phyloP scores from a whole-genome alignment of 176 grass and related monocot genomes.

The Rhynchospora pubera region DNA sequence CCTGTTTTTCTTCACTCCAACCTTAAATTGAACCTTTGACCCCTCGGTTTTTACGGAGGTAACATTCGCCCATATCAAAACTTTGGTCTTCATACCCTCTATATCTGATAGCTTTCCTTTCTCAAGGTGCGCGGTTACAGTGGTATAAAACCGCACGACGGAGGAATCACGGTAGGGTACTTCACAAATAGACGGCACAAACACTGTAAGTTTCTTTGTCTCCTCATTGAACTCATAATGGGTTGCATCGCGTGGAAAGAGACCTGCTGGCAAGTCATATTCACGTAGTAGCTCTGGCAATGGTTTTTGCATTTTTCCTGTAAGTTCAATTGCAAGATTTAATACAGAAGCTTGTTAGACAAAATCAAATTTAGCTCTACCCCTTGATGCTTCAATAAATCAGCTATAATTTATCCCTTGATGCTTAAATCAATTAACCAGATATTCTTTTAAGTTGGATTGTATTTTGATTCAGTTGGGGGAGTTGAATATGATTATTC shows the following conservation, averaged over 20 bases:
- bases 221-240: constrained; percentile 76
- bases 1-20: constrained; percentile 67
- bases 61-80: constrained; percentile 82
- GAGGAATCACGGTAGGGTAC: constrained; percentile 84
- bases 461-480: too few relatives aligned
- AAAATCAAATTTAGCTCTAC: neutral
- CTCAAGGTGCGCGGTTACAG: constrained; percentile 49
- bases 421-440: neutral
- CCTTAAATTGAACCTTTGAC: constrained; percentile 68
- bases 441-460: neutral
- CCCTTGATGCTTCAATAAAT: neutral
- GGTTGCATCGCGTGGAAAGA: constrained; percentile 76
- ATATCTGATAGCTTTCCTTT: constrained; percentile 51
- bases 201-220: constrained; percentile 69
- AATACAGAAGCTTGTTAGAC: neutral
- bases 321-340: neutral
- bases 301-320: constrained; percentile 94
- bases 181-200: constrained; percentile 74
- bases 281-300: constrained; percentile 69
- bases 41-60: constrained; percentile 63
- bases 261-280: constrained; percentile 58
- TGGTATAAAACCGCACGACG: constrained; percentile 60
- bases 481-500: too few relatives aligned
- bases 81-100: constrained; percentile 90
- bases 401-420: neutral